phyloP scores from a whole-genome alignment of 2,329 filamentous ascomycete species.

The Cryphonectria carpinicola region DNA sequence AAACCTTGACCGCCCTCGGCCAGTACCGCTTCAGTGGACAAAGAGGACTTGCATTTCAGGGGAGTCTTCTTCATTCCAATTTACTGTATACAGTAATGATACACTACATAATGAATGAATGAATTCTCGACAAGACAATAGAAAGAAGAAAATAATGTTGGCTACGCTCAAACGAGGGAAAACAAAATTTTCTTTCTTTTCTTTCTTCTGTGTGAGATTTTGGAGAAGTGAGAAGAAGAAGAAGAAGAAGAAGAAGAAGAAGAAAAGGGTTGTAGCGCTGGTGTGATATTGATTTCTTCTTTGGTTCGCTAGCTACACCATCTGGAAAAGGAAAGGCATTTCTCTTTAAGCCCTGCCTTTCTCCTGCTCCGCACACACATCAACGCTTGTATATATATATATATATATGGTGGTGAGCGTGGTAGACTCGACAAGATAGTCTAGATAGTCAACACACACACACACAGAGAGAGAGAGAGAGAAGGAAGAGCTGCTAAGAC shows the following conservation, averaged over 20 bases:
- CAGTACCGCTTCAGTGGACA: background rate
- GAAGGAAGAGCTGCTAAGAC: background rate
- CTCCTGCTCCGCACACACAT: background rate
- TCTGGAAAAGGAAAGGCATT: background rate
- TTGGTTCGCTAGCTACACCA: slow-evolving; percentile 10
- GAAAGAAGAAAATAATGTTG: background rate
- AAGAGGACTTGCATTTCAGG: background rate
- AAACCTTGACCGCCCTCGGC: slow-evolving; percentile 25
- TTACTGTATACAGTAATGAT: background rate
- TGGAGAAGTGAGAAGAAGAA: too few relatives aligned
- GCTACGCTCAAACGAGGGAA: background rate
- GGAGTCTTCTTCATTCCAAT: background rate
- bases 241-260: too few relatives aligned
- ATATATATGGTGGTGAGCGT: background rate
- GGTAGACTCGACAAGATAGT: background rate
- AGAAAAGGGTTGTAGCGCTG: slow-evolving; percentile 8
- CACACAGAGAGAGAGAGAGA: background rate
- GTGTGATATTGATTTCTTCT: slow-evolving; percentile 14
- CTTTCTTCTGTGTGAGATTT: too few relatives aligned
- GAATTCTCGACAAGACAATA: too few relatives aligned
- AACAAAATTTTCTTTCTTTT: background rate
- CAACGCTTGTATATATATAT: background rate
- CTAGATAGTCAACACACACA: background rate
- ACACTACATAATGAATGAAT: background rate
- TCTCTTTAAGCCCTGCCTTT: background rate